phyloP scores from a whole-genome alignment of 345 rosid genomes.

The Combretum micranthum region DNA sequence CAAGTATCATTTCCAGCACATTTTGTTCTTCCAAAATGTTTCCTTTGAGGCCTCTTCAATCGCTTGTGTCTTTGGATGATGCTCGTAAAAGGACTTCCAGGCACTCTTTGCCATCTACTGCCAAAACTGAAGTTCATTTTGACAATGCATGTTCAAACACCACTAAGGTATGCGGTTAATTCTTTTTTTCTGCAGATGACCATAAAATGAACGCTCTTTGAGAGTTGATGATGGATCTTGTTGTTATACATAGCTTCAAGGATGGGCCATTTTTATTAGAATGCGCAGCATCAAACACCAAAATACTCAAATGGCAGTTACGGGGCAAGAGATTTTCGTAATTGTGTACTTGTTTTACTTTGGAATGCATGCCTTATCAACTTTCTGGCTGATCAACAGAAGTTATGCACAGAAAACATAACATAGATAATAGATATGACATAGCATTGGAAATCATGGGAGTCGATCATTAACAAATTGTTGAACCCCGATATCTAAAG shows the following conservation, averaged over 20 bases:
- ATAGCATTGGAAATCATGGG: too few species aligned
- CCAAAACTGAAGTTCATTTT: conserved; percentile 26
- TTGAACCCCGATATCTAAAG: too few species aligned
- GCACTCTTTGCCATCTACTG: conserved; percentile 26
- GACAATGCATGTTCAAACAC: conserved; percentile 32
- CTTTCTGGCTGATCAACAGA: too few species aligned
- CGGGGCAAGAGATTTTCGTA: too few species aligned
- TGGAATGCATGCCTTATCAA: too few species aligned
- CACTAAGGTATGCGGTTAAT: conserved; percentile 32
- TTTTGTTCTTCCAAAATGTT: conserved; percentile 79
- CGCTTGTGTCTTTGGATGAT: conserved; percentile 39
- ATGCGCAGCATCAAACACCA: too few species aligned
- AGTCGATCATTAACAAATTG: background rate
- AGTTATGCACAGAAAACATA: too few species aligned
- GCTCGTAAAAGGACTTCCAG: conserved; percentile 34
- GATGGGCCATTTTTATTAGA: too few species aligned
- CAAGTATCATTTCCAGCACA: conserved; percentile 69
- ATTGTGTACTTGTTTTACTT: too few species aligned
- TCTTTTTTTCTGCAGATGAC: conserved; percentile 1
- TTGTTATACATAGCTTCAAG: too few species aligned
- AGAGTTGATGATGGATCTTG: background rate
- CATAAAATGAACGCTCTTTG: background rate
- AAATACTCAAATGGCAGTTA: too few species aligned
- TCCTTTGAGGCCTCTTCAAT: conserved; percentile 50
- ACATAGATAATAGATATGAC: too few species aligned